phyloP scores from a whole-genome alignment of 2,329 filamentous ascomycete genomes.

The Intubia oerlemansii region DNA sequence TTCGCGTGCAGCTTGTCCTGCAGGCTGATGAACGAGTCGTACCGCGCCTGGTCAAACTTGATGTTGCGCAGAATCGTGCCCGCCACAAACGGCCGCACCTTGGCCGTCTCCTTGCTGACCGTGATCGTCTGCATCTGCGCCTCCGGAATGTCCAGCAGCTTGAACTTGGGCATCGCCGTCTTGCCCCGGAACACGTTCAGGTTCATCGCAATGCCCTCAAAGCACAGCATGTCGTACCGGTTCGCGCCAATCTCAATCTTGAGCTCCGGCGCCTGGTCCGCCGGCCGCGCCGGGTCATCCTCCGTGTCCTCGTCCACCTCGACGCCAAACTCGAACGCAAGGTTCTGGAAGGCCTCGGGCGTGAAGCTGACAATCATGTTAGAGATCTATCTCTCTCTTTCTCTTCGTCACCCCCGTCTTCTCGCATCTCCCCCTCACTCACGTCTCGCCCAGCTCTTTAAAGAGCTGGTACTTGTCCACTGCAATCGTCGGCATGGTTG shows the following conservation, averaged over 20 bases:
- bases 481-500: slow-evolving; percentile 59
- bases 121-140: slow-evolving; percentile 63
- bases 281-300: slow-evolving; percentile 45
- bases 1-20: slow-evolving; percentile 98
- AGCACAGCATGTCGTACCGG: slow-evolving; percentile 75
- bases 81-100: slow-evolving; percentile 72
- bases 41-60: slow-evolving; percentile 75
- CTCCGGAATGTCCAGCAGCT: slow-evolving; percentile 46
- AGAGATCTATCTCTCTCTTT: slow-evolving; percentile 2
- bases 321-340: slow-evolving; percentile 97
- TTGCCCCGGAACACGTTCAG: slow-evolving; percentile 84
- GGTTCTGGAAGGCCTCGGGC: slow-evolving; percentile 83
- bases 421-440: slow-evolving; percentile 31
- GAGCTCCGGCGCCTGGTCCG: slow-evolving; percentile 74
- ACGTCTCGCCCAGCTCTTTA: slow-evolving; percentile 76
- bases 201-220: slow-evolving; percentile 89
- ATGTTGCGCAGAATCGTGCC: slow-evolving; percentile 78
- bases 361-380: slow-evolving; percentile 32
- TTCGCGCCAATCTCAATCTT: slow-evolving; percentile 98
- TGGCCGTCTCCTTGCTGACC: slow-evolving; percentile 51
- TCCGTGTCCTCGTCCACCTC: slow-evolving; percentile 94
- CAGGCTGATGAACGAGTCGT: slow-evolving; percentile 91
- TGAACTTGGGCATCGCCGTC: slow-evolving; percentile 57
- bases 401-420: slow-evolving; percentile 2
- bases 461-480: slow-evolving; percentile 94